Conservation (phyloP, 1,284 basidiomycete species). For the Pisolithus thermaeus region DNA sequence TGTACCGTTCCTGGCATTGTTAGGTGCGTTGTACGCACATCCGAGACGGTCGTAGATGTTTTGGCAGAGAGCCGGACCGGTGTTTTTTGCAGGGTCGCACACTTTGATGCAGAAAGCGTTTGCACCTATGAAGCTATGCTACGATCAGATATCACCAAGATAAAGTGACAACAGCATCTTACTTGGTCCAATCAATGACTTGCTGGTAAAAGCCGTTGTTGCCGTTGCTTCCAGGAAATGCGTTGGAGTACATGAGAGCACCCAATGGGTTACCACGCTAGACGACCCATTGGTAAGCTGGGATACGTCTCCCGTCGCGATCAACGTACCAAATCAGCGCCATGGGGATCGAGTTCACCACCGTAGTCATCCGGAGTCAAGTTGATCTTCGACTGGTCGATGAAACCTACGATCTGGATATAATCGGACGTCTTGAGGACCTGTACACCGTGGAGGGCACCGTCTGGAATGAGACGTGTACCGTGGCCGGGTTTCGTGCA, state of each 20-base stretch:
- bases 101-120: constrained; percentile 47
- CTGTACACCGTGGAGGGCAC: constrained; percentile 30
- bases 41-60: constrained; percentile 66
- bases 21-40: constrained; percentile 66
- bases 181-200: constrained; percentile 59
- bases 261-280: constrained; percentile 55
- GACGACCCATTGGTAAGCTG: constrained; percentile 33
- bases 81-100: constrained; percentile 54
- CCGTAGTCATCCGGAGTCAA: constrained; percentile 41
- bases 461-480: constrained; percentile 37
- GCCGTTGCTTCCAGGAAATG: constrained; percentile 35
- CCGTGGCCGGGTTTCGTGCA: constrained; percentile 44
- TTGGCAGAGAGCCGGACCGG: constrained; percentile 50
- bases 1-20: constrained; percentile 45
- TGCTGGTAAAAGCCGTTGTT: constrained; percentile 38
- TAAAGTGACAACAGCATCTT: background rate
- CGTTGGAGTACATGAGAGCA: constrained; percentile 54
- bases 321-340: constrained; percentile 35
- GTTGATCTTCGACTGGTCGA: constrained; percentile 58
- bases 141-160: background rate
- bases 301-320: constrained; percentile 12
- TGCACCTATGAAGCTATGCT: constrained; percentile 57
- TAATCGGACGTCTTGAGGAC: constrained; percentile 44
- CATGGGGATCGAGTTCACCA: constrained; percentile 55
- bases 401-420: constrained; percentile 50